phyloP scores from a whole-genome alignment of 345 rosid genomes.

The Clausena lansium region DNA sequence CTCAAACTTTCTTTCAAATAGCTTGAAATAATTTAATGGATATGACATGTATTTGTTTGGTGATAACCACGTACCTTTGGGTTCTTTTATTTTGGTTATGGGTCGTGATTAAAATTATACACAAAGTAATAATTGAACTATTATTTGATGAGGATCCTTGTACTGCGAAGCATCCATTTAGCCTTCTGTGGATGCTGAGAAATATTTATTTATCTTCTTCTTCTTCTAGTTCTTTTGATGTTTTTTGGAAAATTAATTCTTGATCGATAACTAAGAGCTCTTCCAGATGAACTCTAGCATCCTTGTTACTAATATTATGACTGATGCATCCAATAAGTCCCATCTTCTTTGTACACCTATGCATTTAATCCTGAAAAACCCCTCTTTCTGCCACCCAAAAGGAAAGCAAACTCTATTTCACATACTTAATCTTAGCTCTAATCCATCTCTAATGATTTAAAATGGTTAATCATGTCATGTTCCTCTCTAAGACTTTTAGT shows the following conservation, averaged over 20 bases:
- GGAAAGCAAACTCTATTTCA: neutral
- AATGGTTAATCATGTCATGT: neutral
- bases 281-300: neutral
- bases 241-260: neutral
- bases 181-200: neutral
- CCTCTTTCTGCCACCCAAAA: neutral
- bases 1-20: slow-evolving; percentile 13
- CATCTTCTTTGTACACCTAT: neutral
- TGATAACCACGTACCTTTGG: neutral
- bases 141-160: neutral
- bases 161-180: neutral
- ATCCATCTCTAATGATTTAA: neutral
- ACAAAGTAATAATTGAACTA: neutral
- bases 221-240: neutral
- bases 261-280: neutral
- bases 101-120: neutral
- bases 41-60: neutral
- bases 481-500: neutral
- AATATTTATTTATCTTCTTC: neutral
- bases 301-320: neutral
- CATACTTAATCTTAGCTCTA: neutral
- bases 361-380: neutral
- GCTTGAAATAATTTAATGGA: neutral
- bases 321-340: neutral
- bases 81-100: neutral